Evolutionary conservation across 768 basidiomycete species (phyloP).

Genomic region (Punctularia strigosozonata): DNA sequence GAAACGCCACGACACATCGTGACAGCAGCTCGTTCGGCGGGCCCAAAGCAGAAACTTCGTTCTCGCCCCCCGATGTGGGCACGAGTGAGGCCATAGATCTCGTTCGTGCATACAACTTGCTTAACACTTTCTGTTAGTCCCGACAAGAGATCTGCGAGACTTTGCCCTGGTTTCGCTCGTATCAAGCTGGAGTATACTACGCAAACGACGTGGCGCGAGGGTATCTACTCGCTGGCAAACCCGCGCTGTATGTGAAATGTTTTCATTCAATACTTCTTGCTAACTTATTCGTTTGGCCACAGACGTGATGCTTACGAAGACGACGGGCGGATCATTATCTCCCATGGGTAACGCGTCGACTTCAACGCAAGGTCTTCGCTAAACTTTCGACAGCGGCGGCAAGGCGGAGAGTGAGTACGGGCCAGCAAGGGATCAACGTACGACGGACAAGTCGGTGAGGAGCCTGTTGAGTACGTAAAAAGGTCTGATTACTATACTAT

Average conservation of each 20-base stretch:
- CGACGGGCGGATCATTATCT: slow-evolving; percentile 62
- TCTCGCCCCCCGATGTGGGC: slow-evolving; percentile 40
- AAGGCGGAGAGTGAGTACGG: slow-evolving; percentile 35
- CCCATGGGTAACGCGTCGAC: slow-evolving; percentile 50
- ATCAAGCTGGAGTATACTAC: slow-evolving; percentile 74
- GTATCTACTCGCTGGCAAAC: slow-evolving; percentile 64
- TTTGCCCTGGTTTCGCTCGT: slow-evolving; percentile 62
- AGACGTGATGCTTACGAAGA: slow-evolving; percentile 64
- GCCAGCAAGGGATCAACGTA: slow-evolving; percentile 53
- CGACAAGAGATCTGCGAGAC: slow-evolving; percentile 81
- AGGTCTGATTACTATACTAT: too few relatives aligned
- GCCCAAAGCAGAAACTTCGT: too few relatives aligned
- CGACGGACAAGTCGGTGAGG: slow-evolving; percentile 58
- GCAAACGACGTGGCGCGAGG: slow-evolving; percentile 50
- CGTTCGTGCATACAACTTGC: neutral
- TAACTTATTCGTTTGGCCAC: slow-evolving; percentile 7
- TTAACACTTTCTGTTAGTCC: slow-evolving; percentile 36
- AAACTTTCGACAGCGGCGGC: slow-evolving; percentile 40
- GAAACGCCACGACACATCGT: too few relatives aligned
- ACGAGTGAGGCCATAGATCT: slow-evolving; percentile 18
- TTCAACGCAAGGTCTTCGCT: neutral
- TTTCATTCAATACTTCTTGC: slow-evolving; percentile 1
- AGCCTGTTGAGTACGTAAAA: slow-evolving; percentile 50
- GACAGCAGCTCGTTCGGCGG: too few relatives aligned
- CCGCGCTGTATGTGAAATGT: slow-evolving; percentile 38